Evolutionary conservation across 352 stramenopile species (phyloP).

Genomic region (Phytophthora podocarpi): DNA sequence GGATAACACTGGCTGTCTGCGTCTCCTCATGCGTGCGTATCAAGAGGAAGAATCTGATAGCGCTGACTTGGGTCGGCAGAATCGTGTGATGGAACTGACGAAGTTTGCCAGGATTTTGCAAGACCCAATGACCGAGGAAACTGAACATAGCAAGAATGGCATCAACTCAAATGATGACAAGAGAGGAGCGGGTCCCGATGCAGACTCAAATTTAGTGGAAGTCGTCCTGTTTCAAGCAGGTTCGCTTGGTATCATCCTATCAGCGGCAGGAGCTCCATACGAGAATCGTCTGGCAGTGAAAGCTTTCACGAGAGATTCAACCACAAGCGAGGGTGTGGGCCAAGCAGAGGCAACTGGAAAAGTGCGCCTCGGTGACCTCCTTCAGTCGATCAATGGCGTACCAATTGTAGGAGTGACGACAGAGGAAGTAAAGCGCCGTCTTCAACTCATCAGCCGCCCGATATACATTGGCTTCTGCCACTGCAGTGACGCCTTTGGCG

Average conservation of each 20-base stretch:
- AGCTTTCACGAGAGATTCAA: conserved; percentile 61
- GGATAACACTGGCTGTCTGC: conserved; percentile 75
- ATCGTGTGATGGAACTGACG: conserved; percentile 39
- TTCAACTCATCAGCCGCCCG: conserved; percentile 69
- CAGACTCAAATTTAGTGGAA: conserved; percentile 37
- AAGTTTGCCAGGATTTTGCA: conserved; percentile 61
- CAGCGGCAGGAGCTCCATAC: conserved; percentile 49
- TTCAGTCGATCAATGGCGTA: conserved; percentile 86
- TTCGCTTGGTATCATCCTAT: conserved; percentile 76
- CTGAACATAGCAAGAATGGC: conserved; percentile 1
- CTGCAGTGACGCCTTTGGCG: conserved; percentile 20
- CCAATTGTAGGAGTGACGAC: conserved; percentile 71
- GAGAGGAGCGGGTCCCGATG: neutral
- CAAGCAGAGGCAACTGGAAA: conserved; percentile 70
- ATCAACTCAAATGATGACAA: neutral
- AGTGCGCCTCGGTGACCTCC: conserved; percentile 63
- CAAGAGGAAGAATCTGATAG: conserved; percentile 26
- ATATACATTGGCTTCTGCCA: conserved; percentile 78
- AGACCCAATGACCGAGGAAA: conserved; percentile 57
- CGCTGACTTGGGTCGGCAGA: neutral
- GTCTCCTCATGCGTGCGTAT: conserved; percentile 74
- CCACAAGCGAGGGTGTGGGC: conserved; percentile 34
- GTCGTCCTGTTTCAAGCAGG: conserved; percentile 68
- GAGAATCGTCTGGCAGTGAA: conserved; percentile 73
- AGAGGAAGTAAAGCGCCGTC: conserved; percentile 80